Evolutionary conservation across 139 green algal genomes (phyloP), one percentile per base, ranked within the genome.

Genomic region (Tetradesmus obliquus): DNA sequence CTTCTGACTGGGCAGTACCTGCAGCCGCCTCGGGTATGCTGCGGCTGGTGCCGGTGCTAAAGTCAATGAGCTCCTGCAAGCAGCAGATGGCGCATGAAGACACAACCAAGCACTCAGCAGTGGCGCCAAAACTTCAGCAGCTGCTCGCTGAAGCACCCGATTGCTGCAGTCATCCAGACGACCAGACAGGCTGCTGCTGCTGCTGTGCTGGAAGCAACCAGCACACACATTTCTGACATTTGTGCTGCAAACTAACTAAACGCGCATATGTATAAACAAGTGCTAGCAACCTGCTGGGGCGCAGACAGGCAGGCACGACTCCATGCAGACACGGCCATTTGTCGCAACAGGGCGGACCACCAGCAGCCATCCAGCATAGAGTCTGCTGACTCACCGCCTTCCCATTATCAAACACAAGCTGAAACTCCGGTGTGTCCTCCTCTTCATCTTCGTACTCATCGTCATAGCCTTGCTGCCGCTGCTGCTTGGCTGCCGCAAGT

Each of bases 21-120:
- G 12, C 88, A 76, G 66, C 69, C 13, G 22, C 84, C 51, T 80
- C 84, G 51, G 57, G 20, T 58, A 32, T 79, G 22, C 84, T 81
- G 60, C 51, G 79, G 84, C 60, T 89, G 84, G 9, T 88, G 83
- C 83, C 22, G 15, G 83, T 13, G 13, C 19, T 55, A 17, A 89
- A 89, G 84, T 81, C 62, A 51, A 53, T 57, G 45, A 89, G 54
- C 60, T 80, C 84, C 84, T 88, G 84, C 84, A 88, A 58, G 4
- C 66, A 76, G 66, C 15, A 76, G 2, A 71, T 22, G 60, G 60
- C 3, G 60, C 60, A 71, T 13, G 32, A 45, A 71, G 10, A 10
- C 7, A 71, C 5, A 13, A 19, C 60, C 15, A 71, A 71, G 60
- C 60, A 19, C 2, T 71, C 60, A 19, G 19, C 60, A 10, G 19